Evolutionary conservation across 345 rosid species (phyloP).

Genomic region (Mercurialis annua): DNA sequence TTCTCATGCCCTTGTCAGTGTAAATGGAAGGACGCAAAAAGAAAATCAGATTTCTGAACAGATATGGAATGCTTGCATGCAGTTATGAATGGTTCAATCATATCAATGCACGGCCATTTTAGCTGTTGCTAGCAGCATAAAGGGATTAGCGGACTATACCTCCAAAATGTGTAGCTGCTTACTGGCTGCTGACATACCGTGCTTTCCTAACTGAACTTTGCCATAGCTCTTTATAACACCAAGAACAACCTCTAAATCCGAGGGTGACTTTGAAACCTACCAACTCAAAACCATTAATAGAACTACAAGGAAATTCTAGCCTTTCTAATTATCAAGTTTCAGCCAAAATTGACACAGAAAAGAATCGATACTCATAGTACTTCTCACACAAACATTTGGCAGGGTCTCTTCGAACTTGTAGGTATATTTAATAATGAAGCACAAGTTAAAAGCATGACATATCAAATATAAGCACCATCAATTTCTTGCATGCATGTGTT

Average conservation of each 20-base stretch:
- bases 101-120: constrained; percentile 1
- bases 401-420: not conserved
- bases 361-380: not conserved
- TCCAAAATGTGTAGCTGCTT: constrained; percentile 73
- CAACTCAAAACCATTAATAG: constrained; percentile 8
- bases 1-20: constrained; percentile 64
- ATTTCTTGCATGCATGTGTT: not conserved
- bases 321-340: constrained; percentile 7
- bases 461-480: not conserved
- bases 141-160: constrained; percentile 40
- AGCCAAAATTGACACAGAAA: not conserved
- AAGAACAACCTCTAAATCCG: constrained; percentile 79
- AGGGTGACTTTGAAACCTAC: constrained; percentile 83
- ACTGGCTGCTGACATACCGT: constrained; percentile 51
- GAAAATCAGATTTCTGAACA: constrained; percentile 25
- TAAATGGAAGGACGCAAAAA: not conserved
- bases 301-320: constrained; percentile 1
- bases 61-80: constrained; percentile 10
- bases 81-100: not conserved
- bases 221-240: constrained; percentile 80
- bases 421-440: not conserved
- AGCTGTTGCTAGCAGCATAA: constrained; percentile 7
- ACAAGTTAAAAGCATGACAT: not conserved
- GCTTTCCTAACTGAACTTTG: constrained; percentile 60
- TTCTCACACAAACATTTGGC: constrained; percentile 6